Evolutionary conservation across 768 basidiomycete genomes (phyloP), one percentile per base, ranked within the genome.

Genomic region (Mycena alexandri): DNA sequence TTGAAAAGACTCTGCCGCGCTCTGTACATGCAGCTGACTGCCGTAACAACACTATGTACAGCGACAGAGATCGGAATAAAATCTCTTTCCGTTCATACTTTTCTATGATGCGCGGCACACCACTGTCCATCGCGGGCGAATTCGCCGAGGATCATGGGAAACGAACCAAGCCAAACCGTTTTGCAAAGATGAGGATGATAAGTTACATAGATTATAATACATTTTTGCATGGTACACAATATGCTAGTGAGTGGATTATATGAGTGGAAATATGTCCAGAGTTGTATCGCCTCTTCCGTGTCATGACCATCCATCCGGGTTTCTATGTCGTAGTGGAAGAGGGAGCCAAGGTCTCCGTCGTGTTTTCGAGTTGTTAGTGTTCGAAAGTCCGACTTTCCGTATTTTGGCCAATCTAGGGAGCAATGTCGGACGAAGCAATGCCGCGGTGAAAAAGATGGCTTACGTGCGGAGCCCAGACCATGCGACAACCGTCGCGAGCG

Each of bases 391-490:
- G 13, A 83, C 79, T 71, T 82, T 84, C 59, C 84, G 79, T 73
- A 84, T 84, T 63, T 80, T 82, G 51, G 80, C 80, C n/a, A 86
- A 77, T 61, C 66, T 71, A 48, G 46, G 38, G 58, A 21, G 34
- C 29, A 58, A 33, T 38, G 43, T 65, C 57, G 44, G 48, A 46
- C 51, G 36, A 50, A 51, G 36, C 36, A 70, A 71, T 34, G 38
- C 62, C 44, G 51, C 19, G 22, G 33, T 21, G 63, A 43, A 62
- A 64, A 36, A 56, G 52, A 36, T n/a, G 46, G 77, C 75, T 59
- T 75, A 90, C 84, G 84, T 90, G 71, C 92, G 86, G 22, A 94
- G 80, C 6, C 93, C 93, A 42, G 82, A 75, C 78, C 84, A 84
- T n/a, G 89, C 88, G 55, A 93, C 87, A 43, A 90, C 66, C 33